Evolutionary conservation across 805 yeast species (phyloP), one percentile per base, ranked within the genome.

Genomic region (Hanseniaspora hatyaiensis): DNA sequence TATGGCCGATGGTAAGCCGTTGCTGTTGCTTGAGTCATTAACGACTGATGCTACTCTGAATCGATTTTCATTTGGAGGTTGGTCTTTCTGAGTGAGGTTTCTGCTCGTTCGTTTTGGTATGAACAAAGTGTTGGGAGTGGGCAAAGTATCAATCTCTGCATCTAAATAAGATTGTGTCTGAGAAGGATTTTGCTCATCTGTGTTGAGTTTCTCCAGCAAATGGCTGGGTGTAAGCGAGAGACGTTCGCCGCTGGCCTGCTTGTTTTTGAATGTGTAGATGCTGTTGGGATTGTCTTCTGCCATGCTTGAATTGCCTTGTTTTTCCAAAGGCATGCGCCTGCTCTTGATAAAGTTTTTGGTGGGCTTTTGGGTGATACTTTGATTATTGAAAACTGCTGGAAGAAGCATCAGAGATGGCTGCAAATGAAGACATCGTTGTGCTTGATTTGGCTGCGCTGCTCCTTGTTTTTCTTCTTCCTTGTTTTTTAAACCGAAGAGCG

Each of bases 41-140:
- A 36, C 13, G 2, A 36, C 32, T 13, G 48, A 44, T 20, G 42
- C 40, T 37, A 19, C 28, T 38, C 8, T 30, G 1, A 13, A n/a
- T 40, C 30, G 8, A 13, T 20, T 26, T 3, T 28, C 13, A 13
- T 3, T 12, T 8, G 18, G 13, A 26, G n/a, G 26, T 8, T 11
- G 9, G n/a, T 33, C 15, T 26, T 8, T 26, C 29, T 11, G 29
- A 26, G 11, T 26, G 6, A 26, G 6, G 32, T 34, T 34, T 18
- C 13, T 24, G 16, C 22, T 24, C 8, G 11, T 38, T 15, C 49
- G 19, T 31, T 45, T 45, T 15, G 49, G 49, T 23, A 45, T 45
- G 15, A 30, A 45, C 15, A 43, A 9, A 18, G 23, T 30, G 24
- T 26, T 37, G 5, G 47, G 47, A 16, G 47, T 43, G 6, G 47